Base-by-base conservation (phyloP, 106 monocot genomes). In the Dendrobium huoshanense region DNA sequence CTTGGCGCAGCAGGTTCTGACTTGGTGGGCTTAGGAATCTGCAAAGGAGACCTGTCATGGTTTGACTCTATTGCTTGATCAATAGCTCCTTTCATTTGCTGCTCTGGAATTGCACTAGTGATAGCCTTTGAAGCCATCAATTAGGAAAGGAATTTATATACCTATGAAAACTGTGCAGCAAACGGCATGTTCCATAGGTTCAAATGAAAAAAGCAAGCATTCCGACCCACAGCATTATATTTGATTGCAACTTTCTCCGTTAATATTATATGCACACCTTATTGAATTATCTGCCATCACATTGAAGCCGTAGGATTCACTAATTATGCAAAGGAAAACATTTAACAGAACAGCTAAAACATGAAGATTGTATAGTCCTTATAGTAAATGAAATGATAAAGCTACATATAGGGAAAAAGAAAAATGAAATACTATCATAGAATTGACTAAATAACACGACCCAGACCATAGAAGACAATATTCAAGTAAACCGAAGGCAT, bases 51-150 rank as follows among this genome's bases (percentile, higher is more conserved):
- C 47, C 55, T 79, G 17, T 18, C 17, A 78, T 59, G 64, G 54
- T 8, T 51, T 2, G n/a, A 59, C 20, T 79, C 67, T 74, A 51
- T n/a, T 74, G 41, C 24, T 78, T 75, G 59, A 73, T 37, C 73
- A 56, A 19, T 48, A 56, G 27, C 64, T 70, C 55, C 15, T 81
- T 74, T 86, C 55, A 77, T 55, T 7, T 41, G 74, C 27, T 79
- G 78, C 51, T 75, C 78, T 24, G 55, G 49, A 25, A 41, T 51
- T 58, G 55, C 24, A 40, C 56, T 45, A 29, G 78, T 61, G 20
- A 79, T 76, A 33, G 41, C 25, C 67, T 75, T 85, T 42, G 82
- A 79, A 79, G 82, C 82, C 86, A 86, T 86, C 47, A 25, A 74
- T 76, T 61, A 75, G 64, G 31, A 33, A 48, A 55, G n/a, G 15